Conservation (phyloP, 805 yeast species). For the Metschnikowia shivogae region DNA sequence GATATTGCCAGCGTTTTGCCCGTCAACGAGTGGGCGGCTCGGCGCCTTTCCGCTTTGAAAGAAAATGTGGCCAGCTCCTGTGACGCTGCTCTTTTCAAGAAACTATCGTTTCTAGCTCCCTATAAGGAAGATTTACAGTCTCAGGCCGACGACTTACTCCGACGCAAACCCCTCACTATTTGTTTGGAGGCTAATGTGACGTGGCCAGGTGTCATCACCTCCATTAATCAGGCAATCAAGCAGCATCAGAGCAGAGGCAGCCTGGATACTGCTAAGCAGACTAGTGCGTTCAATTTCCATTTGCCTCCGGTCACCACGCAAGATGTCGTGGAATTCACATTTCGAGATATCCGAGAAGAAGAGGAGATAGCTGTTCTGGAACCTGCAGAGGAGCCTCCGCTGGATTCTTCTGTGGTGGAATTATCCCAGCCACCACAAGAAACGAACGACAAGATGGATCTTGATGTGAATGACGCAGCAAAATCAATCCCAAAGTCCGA, state of each 20-base stretch:
- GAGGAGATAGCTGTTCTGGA: not conserved
- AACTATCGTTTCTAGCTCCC: slow-evolving; percentile 28
- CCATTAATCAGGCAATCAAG: slow-evolving; percentile 33
- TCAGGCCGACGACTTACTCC: slow-evolving; percentile 16
- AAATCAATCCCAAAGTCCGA: not conserved
- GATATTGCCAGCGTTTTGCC: slow-evolving; percentile 34
- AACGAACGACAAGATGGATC: not conserved
- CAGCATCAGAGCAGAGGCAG: slow-evolving; percentile 30
- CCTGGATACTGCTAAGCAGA: slow-evolving; percentile 36
- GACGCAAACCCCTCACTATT: slow-evolving; percentile 8
- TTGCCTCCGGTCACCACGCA: slow-evolving; percentile 45
- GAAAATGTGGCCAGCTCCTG: not conserved
- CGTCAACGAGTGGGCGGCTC: slow-evolving; percentile 15
- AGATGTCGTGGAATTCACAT: slow-evolving; percentile 38
- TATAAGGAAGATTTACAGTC: slow-evolving; percentile 28
- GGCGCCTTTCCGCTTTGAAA: not conserved
- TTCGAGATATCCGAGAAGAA: slow-evolving; percentile 4
- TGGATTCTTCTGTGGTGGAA: not conserved
- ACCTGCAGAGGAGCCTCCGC: not conserved
- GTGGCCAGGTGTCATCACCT: slow-evolving; percentile 29
- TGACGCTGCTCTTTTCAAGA: slow-evolving; percentile 5
- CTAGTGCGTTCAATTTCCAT: slow-evolving; percentile 51
- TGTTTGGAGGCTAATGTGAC: slow-evolving; percentile 7
- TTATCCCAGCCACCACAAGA: not conserved
- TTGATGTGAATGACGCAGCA: not conserved